A percentile compares a stretch with the other conserved stretches of the same genome.
phyloP scores from a whole-genome alignment of 192 early-diverging fungal genomes.

The Coemansia sp. region DNA sequence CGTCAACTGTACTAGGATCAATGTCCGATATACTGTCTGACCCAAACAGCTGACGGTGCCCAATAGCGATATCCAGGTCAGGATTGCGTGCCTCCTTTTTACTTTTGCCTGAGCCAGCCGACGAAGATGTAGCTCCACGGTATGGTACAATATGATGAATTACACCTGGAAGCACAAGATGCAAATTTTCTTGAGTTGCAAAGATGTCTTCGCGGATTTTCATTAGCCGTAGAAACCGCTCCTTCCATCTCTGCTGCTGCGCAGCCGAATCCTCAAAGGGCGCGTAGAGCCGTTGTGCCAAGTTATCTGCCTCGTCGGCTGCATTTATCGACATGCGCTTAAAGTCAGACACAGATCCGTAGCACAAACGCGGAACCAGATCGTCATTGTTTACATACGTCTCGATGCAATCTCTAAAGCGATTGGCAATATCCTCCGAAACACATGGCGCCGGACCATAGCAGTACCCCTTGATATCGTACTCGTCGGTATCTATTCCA shows the following conservation, averaged over 20 bases:
- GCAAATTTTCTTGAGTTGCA: conserved; percentile 36
- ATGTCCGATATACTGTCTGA: background rate
- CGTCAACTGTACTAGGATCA: background rate
- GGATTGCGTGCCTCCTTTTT: conserved; percentile 19
- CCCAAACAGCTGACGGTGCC: conserved; percentile 41
- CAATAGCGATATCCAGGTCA: conserved; percentile 36
- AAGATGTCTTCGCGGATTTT: conserved; percentile 37
- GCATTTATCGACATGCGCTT: conserved; percentile 62
- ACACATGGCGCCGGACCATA: conserved; percentile 61
- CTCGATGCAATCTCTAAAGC: conserved; percentile 57
- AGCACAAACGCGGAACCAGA: conserved; percentile 61
- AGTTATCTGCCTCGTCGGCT: conserved; percentile 50
- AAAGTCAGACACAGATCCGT: conserved; percentile 62
- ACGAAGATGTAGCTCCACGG: conserved; percentile 4
- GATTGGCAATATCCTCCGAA: conserved; percentile 53
- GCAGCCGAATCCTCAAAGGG: conserved; percentile 35
- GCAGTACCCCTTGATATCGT: conserved; percentile 43
- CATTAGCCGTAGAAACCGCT: conserved; percentile 35
- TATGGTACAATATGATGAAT: conserved; percentile 48
- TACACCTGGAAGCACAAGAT: conserved; percentile 45
- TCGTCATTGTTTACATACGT: conserved; percentile 64
- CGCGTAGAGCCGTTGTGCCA: conserved; percentile 49
- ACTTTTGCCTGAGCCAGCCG: conserved; percentile 4
- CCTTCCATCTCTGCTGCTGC: conserved; percentile 48
- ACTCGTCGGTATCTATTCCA: conserved; percentile 19